These are phyloP conservation scores for Paramyrothecium roridum DNA, from an alignment of 2,329 filamentous ascomycete species.

Conservation along the genomic window DNA sequence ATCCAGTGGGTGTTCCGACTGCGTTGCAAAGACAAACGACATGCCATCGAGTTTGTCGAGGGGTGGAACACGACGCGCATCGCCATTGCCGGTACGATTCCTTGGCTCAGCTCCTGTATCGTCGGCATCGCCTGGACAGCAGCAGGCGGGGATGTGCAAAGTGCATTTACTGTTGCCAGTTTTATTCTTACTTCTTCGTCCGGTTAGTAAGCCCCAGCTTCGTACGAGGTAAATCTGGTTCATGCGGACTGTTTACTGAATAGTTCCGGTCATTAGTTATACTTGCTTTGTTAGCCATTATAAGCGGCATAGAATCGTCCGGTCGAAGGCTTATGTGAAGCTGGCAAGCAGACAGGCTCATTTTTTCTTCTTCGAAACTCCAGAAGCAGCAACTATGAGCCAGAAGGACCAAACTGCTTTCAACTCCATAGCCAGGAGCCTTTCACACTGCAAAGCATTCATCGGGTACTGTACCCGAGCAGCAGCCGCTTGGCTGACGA, in stretches of 20 bases:
- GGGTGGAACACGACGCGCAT: conserved; percentile 2
- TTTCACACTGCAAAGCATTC: too few relatives aligned
- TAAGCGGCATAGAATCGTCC: not conserved
- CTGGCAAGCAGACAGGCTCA: not conserved
- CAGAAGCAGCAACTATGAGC: too few relatives aligned
- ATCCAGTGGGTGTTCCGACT: conserved; percentile 4
- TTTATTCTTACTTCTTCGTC: conserved; percentile 3
- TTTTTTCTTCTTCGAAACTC: too few relatives aligned
- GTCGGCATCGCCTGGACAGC: conserved; percentile 1
- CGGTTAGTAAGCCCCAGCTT: not conserved
- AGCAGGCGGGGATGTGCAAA: conserved; percentile 1
- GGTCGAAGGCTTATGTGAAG: not conserved
- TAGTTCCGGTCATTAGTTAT: not conserved
- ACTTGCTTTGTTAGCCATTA: not conserved
- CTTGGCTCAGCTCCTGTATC: not conserved
- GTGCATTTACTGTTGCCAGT: conserved; percentile 1
- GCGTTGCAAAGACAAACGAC: not conserved
- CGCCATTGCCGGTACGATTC: not conserved
- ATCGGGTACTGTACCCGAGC: too few relatives aligned
- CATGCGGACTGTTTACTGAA: not conserved
- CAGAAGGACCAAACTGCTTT: too few relatives aligned
- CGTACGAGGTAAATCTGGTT: too few relatives aligned
- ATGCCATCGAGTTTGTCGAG: conserved; percentile 5
- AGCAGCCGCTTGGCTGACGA: too few relatives aligned
- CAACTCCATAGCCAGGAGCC: too few relatives aligned